Evolutionary conservation across 805 yeast species (phyloP), one percentile per base, ranked within the genome.

Genomic region (Priceomyces melissophilus): DNA sequence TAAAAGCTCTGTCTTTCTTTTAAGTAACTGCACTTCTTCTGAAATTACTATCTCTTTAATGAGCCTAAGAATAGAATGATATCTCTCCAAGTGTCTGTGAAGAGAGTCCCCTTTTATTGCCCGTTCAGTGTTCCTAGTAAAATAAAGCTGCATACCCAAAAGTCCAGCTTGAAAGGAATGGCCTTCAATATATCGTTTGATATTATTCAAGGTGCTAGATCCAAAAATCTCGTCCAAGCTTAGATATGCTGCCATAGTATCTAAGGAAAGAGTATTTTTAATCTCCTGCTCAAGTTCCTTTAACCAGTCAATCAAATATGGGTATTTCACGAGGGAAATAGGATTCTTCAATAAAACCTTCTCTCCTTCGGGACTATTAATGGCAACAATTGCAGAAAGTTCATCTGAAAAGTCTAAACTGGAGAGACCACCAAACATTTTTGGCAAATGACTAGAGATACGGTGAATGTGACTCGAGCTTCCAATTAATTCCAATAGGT

Each of bases 401-500:
- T 60, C 63, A 1, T 48, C 49, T 13, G 73, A 72, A 30, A 53
- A 58, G 0, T 59, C 50, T 2, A 87, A 48, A 2, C 65, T 53
- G 0, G 71, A 48, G 2, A 88, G 65, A 2, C 91, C 95, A 3
- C 79, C 58, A 56, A 85, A 89, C 82, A 89, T 75, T 52, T 85
- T 86, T 35, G 69, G 67, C 37, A 89, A 61, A 52, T 84, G 89
- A 35, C 69, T 73, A 12, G 81, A 79, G 3, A 82, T 67, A n/a
- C 56, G 48, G 2, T 35, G 32, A 2, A 78, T 50, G 47, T 81
- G 75, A 4, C 56, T 62, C 0, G 79, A 65, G 38, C 82, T 75
- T 2, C 97, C 96, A 28, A 91, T 75, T 30, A 91, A 75, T 45
- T 87, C 95, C 27, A 91, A 65, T 25, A 91, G 62, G 56, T 91